phyloP scores from a whole-genome alignment of 148 eudicot genomes.

The Talinum fruticosum region DNA sequence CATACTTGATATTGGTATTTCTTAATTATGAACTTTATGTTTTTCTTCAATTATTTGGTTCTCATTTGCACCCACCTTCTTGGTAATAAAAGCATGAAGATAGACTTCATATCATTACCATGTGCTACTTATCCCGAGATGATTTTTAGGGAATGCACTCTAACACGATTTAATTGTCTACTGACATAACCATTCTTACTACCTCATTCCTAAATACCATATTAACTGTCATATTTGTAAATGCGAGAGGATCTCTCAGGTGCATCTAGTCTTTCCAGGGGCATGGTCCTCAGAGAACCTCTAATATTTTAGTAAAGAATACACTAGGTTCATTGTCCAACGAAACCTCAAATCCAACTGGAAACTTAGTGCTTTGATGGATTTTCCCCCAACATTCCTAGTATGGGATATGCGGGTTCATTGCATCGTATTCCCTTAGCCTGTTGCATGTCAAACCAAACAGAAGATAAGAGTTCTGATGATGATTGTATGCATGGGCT shows the following conservation, averaged over 20 bases:
- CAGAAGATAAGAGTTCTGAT: not conserved
- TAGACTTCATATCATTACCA: not conserved
- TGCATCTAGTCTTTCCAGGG: not conserved
- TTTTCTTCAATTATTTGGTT: not conserved
- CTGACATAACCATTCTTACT: not conserved
- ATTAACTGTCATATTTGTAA: not conserved
- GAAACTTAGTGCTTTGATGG: not conserved
- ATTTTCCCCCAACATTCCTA: not conserved
- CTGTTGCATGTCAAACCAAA: not conserved
- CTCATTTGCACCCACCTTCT: too few relatives aligned
- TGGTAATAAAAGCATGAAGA: not conserved
- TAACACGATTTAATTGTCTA: not conserved
- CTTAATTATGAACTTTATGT: too few relatives aligned
- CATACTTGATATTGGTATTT: too few relatives aligned
- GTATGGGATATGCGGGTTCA: not conserved
- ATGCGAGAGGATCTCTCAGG: not conserved
- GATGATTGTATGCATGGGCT: not conserved
- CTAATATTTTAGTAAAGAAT: not conserved
- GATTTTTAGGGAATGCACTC: not conserved
- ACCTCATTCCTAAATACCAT: not conserved
- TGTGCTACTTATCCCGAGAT: not conserved
- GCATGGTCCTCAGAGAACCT: not conserved
- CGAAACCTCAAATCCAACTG: not conserved
- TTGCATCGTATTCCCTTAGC: not conserved
- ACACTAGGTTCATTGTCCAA: not conserved